These are phyloP conservation scores for Eucalyptus pumila DNA, from an alignment of 345 rosid species.

Conservation along the genomic window DNA sequence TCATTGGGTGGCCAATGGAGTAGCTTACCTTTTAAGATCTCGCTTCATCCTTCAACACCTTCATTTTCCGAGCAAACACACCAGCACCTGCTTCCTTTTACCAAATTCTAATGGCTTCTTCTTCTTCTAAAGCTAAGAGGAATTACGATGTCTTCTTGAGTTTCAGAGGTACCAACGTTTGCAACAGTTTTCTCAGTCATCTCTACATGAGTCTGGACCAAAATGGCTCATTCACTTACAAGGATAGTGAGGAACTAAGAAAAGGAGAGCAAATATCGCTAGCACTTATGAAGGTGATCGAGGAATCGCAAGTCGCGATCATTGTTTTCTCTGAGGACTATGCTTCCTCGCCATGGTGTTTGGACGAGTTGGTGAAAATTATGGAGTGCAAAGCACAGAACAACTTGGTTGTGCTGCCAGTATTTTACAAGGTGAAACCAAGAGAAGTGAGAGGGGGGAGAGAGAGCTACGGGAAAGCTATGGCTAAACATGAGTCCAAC, in stretches of 20 bases:
- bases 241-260: background rate
- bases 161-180: background rate
- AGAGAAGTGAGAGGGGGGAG: no score
- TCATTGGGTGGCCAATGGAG: no score
- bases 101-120: background rate
- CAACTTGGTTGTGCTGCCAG: no score
- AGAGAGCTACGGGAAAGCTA: no score
- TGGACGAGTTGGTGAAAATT: background rate
- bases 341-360: background rate
- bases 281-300: background rate
- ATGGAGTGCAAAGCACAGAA: no score
- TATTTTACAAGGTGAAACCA: no score
- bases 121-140: background rate
- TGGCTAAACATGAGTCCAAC: no score
- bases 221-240: background rate
- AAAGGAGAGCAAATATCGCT: background rate
- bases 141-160: background rate
- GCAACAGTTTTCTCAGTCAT: background rate
- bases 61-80: no score
- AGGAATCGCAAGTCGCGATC: background rate
- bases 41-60: no score
- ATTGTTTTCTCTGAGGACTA: background rate
- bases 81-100: no score
- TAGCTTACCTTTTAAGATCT: no score
- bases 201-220: background rate